These are phyloP conservation scores for Funneliformis caledonium DNA, from an alignment of 371 early-diverging fungal species.

Conservation along the genomic window DNA sequence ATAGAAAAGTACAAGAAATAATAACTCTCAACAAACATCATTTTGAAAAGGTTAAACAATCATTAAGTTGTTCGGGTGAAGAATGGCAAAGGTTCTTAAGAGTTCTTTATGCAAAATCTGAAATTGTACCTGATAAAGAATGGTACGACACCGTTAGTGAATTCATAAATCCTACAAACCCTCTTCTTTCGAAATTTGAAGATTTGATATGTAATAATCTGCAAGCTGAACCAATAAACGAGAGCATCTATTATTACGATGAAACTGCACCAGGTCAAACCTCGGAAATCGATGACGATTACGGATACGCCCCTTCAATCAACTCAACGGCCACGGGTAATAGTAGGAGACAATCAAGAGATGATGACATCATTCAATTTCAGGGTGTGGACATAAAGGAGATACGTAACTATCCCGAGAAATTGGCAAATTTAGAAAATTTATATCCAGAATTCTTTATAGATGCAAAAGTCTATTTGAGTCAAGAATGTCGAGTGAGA, in stretches of 20 bases:
- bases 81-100: not conserved
- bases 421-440: not conserved
- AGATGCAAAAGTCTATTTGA: not conserved
- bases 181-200: not conserved
- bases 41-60: not conserved
- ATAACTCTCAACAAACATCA: not conserved
- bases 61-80: not conserved
- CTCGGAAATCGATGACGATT: not conserved
- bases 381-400: not conserved
- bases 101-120: not conserved
- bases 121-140: not conserved
- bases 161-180: not conserved
- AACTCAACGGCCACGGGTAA: conserved; percentile 14
- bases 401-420: not conserved
- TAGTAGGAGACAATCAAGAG: not conserved
- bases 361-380: not conserved
- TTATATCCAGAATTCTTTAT: not conserved
- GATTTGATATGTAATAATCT: conserved; percentile 40
- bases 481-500: not conserved
- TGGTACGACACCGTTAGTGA: not conserved
- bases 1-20: not conserved
- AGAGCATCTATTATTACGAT: conserved; percentile 51
- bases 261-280: conserved; percentile 18
- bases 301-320: conserved; percentile 29
- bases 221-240: conserved; percentile 53